Conservation (phyloP, 1,284 basidiomycete genomes). For the Ustilago nuda region DNA sequence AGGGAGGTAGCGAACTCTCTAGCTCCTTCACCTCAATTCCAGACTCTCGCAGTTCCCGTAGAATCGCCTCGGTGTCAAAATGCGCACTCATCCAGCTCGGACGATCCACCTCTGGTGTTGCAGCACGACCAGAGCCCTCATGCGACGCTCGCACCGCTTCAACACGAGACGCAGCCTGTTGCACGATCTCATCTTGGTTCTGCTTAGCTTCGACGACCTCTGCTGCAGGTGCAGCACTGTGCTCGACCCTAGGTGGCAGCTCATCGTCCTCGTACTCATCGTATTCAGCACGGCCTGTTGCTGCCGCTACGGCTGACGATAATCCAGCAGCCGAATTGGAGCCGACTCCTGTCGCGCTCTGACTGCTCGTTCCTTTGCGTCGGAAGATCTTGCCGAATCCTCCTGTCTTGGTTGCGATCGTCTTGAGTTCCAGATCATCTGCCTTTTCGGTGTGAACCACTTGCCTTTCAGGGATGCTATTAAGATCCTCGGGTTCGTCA, state of each 20-base stretch:
- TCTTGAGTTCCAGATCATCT: conserved; percentile 42
- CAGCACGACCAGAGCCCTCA: conserved; percentile 22
- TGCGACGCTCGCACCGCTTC: conserved; percentile 40
- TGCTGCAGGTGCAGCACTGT: conserved; percentile 3
- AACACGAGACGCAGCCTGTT: conserved; percentile 36
- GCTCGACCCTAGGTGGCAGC: conserved; percentile 53
- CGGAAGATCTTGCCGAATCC: conserved; percentile 60
- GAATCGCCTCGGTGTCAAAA: conserved; percentile 61
- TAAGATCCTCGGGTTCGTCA: conserved; percentile 68
- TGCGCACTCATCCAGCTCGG: conserved; percentile 41
- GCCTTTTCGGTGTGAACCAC: conserved; percentile 42
- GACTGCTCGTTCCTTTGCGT: conserved; percentile 40
- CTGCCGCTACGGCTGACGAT: conserved; percentile 6
- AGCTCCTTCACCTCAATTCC: conserved; percentile 64
- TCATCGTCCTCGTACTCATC: conserved; percentile 63
- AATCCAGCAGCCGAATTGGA: conserved; percentile 20
- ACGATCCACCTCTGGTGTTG: conserved; percentile 47
- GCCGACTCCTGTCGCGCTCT: conserved; percentile 16
- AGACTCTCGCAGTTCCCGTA: conserved; percentile 60
- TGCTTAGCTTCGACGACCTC: conserved; percentile 36
- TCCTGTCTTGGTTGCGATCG: conserved; percentile 53
- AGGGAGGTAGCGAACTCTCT: conserved; percentile 58
- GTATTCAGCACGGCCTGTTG: conserved; percentile 28
- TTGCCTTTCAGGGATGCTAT: conserved; percentile 64
- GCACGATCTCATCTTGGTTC: conserved; percentile 38